A percentile compares a stretch with the other conserved stretches of the same genome.
phyloP scores from a whole-genome alignment of 176 grass and related monocot genomes.

The Guadua angustifolia region DNA sequence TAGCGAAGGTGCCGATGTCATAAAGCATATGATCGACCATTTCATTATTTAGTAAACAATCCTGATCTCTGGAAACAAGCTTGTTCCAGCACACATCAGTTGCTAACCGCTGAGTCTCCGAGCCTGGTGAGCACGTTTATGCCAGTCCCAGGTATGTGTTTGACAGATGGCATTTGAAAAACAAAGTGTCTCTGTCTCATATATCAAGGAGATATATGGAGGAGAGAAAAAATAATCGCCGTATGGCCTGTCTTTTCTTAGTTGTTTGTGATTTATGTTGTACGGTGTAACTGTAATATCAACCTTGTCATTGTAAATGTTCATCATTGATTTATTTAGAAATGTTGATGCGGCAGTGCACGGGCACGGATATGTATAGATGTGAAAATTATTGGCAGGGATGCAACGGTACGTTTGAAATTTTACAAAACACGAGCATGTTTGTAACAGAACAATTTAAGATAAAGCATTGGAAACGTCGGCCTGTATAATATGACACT shows the following conservation, averaged over 20 bases:
- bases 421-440: not conserved
- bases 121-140: conserved; percentile 55
- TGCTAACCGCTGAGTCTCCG: conserved; percentile 40
- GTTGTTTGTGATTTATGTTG: conserved; percentile 17
- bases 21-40: conserved; percentile 86
- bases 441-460: conserved; percentile 1
- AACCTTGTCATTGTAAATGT: conserved; percentile 34
- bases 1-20: conserved; percentile 82
- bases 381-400: not conserved
- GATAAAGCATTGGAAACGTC: not conserved
- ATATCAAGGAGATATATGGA: conserved; percentile 25
- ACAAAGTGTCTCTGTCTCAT: not conserved
- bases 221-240: not conserved
- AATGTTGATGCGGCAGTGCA: not conserved
- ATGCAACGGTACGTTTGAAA: not conserved
- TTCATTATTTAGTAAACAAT: conserved; percentile 45
- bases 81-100: conserved; percentile 29
- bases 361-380: not conserved
- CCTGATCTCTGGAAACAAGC: conserved; percentile 25
- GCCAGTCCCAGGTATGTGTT: conserved; percentile 41
- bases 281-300: conserved; percentile 13
- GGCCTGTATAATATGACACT: not conserved
- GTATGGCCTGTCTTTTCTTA: not conserved
- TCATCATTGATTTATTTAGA: conserved; percentile 34
- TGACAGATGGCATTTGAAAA: not conserved